Evolutionary conservation across 192 early-diverging fungal species (phyloP).

Genomic region (Diversispora epigaea): DNA sequence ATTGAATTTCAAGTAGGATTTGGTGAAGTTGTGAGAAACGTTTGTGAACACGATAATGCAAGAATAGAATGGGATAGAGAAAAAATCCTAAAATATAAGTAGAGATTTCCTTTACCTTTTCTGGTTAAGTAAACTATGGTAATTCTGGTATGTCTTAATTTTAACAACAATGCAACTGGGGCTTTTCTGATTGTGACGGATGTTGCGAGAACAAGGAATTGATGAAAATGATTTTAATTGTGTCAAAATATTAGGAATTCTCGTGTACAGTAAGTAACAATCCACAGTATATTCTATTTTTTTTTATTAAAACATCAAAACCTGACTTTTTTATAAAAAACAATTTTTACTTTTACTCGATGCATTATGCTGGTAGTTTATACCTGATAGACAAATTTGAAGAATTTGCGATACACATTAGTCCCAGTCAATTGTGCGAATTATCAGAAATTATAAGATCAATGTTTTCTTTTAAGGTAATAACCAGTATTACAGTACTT

Average conservation of each 20-base stretch:
- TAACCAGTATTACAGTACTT: background rate
- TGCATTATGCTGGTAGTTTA: background rate
- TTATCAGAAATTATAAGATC: background rate
- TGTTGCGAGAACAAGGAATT: background rate
- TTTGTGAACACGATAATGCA: constrained; percentile 10
- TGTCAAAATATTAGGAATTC: constrained; percentile 1
- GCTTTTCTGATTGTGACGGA: background rate
- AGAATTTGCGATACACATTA: background rate
- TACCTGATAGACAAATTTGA: background rate
- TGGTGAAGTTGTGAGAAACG: background rate
- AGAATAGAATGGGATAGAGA: background rate
- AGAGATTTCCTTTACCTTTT: constrained; percentile 16
- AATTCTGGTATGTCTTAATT: background rate
- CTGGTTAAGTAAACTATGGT: constrained; percentile 1
- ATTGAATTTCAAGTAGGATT: background rate
- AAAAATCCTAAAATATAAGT: constrained; percentile 15
- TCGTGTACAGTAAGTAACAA: background rate
- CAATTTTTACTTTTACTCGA: background rate
- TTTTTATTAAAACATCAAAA: background rate
- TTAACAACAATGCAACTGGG: background rate
- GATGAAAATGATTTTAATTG: constrained; percentile 10
- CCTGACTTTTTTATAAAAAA: background rate
- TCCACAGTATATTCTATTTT: background rate
- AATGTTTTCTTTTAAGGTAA: constrained; percentile 13
- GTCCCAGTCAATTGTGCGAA: background rate